A percentile compares a stretch with the other conserved stretches of the same genome.
These are phyloP conservation scores for Vitis vinifera DNA, from an alignment of 164 flowering plant species.

Conservation along the genomic window DNA sequence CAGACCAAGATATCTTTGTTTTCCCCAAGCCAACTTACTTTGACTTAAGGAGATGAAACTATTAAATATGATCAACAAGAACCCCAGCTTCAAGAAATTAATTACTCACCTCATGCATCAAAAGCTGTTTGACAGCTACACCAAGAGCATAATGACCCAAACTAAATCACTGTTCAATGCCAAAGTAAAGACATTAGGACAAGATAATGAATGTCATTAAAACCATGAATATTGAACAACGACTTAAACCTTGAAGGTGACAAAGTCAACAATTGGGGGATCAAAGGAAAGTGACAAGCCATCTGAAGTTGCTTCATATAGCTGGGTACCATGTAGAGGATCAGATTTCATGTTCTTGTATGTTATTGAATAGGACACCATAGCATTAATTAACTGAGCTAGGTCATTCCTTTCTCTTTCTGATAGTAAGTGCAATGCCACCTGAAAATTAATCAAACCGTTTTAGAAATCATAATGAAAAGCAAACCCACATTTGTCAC, in stretches of 20 bases:
- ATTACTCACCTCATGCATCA: slow-evolving; percentile 83
- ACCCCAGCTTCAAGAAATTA: not conserved
- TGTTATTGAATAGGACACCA: too few relatives aligned
- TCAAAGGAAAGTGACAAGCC: slow-evolving; percentile 62
- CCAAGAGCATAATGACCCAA: slow-evolving; percentile 58
- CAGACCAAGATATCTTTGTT: too few relatives aligned
- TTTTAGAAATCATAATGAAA: too few relatives aligned
- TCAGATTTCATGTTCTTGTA: slow-evolving; percentile 12
- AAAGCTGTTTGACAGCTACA: slow-evolving; percentile 72
- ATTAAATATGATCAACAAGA: not conserved
- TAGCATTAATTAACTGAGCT: too few relatives aligned
- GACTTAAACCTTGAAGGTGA: slow-evolving; percentile 63
- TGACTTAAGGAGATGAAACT: too few relatives aligned
- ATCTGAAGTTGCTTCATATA: slow-evolving; percentile 48
- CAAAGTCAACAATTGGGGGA: slow-evolving; percentile 69
- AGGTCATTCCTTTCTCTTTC: too few relatives aligned
- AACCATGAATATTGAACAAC: not conserved
- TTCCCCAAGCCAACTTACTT: too few relatives aligned
- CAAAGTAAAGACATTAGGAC: slow-evolving; percentile 11
- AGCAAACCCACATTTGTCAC: too few relatives aligned
- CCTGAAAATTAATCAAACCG: too few relatives aligned
- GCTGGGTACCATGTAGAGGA: slow-evolving; percentile 28
- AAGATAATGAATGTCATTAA: not conserved
- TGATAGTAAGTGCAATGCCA: too few relatives aligned
- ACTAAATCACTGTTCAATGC: slow-evolving; percentile 49